These are phyloP conservation scores for Oehlia diaphana DNA, from an alignment of 192 early-diverging fungal species.

Conservation along the genomic window DNA sequence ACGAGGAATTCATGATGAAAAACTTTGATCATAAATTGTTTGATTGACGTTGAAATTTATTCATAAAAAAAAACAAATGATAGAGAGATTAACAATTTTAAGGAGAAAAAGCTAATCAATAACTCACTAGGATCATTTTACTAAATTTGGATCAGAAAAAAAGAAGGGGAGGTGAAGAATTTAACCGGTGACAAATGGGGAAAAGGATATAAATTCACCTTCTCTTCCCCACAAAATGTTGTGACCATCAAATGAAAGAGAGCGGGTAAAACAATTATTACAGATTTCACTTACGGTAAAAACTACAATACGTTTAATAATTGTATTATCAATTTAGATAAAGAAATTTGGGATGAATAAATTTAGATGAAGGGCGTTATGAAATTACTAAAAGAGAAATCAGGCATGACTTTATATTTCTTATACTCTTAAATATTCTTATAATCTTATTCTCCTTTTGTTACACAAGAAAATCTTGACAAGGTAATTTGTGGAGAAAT, in stretches of 20 bases:
- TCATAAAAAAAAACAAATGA: too few relatives aligned
- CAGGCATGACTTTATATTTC: not conserved
- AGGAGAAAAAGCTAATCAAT: too few relatives aligned
- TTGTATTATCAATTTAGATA: not conserved
- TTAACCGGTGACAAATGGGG: too few relatives aligned
- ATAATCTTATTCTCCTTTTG: not conserved
- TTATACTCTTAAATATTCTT: too few relatives aligned
- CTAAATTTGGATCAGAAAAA: too few relatives aligned
- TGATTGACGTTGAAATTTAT: too few relatives aligned
- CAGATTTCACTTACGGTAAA: not conserved
- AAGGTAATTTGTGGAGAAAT: conserved; percentile 1
- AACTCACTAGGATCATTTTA: too few relatives aligned
- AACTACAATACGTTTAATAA: not conserved
- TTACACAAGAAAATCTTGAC: not conserved
- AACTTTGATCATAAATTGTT: too few relatives aligned
- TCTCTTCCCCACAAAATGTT: not conserved
- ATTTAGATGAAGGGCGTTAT: not conserved
- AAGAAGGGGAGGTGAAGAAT: too few relatives aligned
- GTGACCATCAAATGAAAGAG: not conserved
- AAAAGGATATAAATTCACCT: not conserved
- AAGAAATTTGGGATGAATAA: not conserved
- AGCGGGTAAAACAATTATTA: not conserved
- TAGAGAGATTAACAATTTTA: too few relatives aligned
- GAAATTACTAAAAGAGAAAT: not conserved
- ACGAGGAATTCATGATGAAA: too few relatives aligned